These are phyloP conservation scores for Tylopilus subfusipes DNA, from an alignment of 768 basidiomycete genomes.

Conservation along the genomic window DNA sequence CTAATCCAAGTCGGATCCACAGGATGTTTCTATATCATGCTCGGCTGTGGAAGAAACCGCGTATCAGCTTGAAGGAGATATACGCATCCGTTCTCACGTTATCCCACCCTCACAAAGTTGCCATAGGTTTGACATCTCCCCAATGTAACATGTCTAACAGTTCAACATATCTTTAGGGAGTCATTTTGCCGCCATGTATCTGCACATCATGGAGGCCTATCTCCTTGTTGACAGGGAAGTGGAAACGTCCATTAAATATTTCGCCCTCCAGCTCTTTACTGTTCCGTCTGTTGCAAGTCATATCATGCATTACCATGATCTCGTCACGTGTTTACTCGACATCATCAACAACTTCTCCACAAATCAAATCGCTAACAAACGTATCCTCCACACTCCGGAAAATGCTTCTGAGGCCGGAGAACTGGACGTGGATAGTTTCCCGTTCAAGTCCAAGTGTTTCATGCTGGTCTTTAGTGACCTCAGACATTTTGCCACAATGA, in stretches of 20 bases:
- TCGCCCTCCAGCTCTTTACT: constrained; percentile 90
- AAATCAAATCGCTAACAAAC: constrained; percentile 76
- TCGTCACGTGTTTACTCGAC: constrained; percentile 72
- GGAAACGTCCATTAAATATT: constrained; percentile 92
- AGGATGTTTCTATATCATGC: constrained; percentile 80
- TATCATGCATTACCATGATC: constrained; percentile 67
- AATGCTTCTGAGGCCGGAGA: constrained; percentile 23
- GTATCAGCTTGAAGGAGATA: constrained; percentile 77
- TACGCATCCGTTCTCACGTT: constrained; percentile 73
- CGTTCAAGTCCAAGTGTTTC: constrained; percentile 94
- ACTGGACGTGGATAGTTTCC: constrained; percentile 78
- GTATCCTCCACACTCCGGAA: constrained; percentile 42
- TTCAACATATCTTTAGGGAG: constrained; percentile 49
- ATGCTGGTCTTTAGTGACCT: constrained; percentile 94
- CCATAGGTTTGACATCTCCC: constrained; percentile 53
- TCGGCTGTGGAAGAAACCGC: constrained; percentile 79
- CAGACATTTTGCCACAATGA: constrained; percentile 78
- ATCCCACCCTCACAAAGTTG: constrained; percentile 69
- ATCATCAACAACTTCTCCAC: constrained; percentile 93
- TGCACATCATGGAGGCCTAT: constrained; percentile 84
- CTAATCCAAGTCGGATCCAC: constrained; percentile 63
- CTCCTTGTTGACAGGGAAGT: constrained; percentile 91
- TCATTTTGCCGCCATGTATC: constrained; percentile 83
- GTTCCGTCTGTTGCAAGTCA: constrained; percentile 81
- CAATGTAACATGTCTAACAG: neutral